Evolutionary conservation across 768 basidiomycete species (phyloP), one percentile per base, ranked within the genome.

Genomic region (button mushroom (Agaricus bisporus)): DNA sequence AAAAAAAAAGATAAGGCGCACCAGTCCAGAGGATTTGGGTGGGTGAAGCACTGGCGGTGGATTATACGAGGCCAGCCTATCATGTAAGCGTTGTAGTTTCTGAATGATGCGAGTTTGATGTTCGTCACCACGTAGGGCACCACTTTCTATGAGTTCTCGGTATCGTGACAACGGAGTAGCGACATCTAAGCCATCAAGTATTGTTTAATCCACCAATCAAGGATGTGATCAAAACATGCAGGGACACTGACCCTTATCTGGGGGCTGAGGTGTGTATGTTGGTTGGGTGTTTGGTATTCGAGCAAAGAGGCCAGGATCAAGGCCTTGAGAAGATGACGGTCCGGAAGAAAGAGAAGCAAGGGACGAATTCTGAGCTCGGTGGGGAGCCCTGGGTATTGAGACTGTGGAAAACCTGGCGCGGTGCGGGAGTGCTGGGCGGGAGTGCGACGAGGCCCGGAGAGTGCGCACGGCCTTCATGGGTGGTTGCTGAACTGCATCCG

Each of bases 101-200:
- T 82, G 72, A 48, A 98, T 83, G 59, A 98, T 95, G 28, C 79
- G 77, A 25, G 83, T 83, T 68, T 99, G 95, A 70, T 92, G 84
- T 15, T 80, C 77, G 63, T 99, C 95, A 45, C 85, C 77, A 20
- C 79, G 77, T 48, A 99, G 71, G 3, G 76, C 66, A 25, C 77
- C 77, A 20, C 67, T 63, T 28, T 71, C 67, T 54, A 79, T 64
- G 39, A 80, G 70, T 54, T 69, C 67, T 56, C 70, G 69, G 64
- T 81, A 81, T 63, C 73, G 75, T 26, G 59, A 56, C 48, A 78
- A 58, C 11, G 77, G 78, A 20, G 74, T 70, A n/a, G 66, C 57
- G 44, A 60, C 61, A 55, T 69, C 72, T 72, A 59, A 29, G 15
- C 28, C 22, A 48, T 32, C 20, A 43, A 48, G 15, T 28, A 26